Evolutionary conservation across 768 basidiomycete species (phyloP).

Genomic region (Pholiota conissans): DNA sequence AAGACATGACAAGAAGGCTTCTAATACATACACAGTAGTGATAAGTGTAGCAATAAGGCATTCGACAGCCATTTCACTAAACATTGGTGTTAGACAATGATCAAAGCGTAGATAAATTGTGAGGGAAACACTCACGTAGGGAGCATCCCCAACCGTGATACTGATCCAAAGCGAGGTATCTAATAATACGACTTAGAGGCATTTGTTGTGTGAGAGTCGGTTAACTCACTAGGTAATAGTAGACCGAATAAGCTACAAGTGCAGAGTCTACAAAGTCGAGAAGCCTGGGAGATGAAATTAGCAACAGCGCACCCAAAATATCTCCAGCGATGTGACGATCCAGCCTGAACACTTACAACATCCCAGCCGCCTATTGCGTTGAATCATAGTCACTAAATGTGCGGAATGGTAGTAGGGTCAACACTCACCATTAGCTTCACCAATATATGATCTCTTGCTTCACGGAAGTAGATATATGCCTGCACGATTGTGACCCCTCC

Average conservation of each 20-base stretch:
- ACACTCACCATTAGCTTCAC: constrained; percentile 2
- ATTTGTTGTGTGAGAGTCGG: neutral
- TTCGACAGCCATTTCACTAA: constrained; percentile 3
- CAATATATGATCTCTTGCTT: constrained; percentile 4
- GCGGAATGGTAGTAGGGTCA: neutral
- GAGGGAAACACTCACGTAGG: neutral
- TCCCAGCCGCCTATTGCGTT: neutral
- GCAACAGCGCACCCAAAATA: neutral
- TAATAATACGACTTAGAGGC: neutral
- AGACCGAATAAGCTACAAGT: constrained; percentile 3
- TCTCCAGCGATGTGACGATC: neutral
- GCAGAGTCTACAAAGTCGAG: constrained; percentile 4
- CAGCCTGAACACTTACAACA: constrained; percentile 4
- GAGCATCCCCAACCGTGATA: neutral
- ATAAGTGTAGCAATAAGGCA: constrained; percentile 7
- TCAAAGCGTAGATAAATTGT: neutral
- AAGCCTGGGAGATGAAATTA: neutral
- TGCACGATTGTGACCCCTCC: constrained; percentile 2
- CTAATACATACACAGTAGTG: neutral
- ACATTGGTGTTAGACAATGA: neutral
- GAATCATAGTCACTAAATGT: no score
- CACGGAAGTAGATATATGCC: constrained; percentile 1
- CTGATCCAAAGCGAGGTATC: constrained; percentile 3
- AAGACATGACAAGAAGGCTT: neutral
- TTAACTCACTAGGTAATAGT: constrained; percentile 2